phyloP scores from a whole-genome alignment of 305 asterid genomes.

The Lippia alba region DNA sequence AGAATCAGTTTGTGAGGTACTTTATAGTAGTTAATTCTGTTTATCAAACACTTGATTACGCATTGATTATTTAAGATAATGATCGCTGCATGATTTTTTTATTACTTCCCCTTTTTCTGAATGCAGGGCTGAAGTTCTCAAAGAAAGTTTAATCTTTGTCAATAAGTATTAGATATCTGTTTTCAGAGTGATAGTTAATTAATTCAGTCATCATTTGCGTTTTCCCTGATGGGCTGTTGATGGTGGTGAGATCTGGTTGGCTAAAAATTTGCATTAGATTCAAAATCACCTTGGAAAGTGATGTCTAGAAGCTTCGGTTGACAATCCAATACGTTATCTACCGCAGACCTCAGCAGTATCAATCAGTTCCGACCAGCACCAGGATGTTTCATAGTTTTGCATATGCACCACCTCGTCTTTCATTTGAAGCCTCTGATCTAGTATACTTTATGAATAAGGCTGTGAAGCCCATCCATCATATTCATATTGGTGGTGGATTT shows the following conservation, averaged over 20 bases:
- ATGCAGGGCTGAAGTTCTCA: slow-evolving; percentile 53
- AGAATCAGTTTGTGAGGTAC: slow-evolving; percentile 55
- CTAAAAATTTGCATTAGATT: slow-evolving; percentile 42
- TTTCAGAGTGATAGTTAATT: slow-evolving; percentile 41
- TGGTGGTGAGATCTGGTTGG: slow-evolving; percentile 43
- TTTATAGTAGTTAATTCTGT: slow-evolving; percentile 13
- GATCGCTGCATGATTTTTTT: slow-evolving; percentile 16
- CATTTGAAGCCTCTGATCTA: slow-evolving; percentile 42
- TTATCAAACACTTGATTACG: neutral
- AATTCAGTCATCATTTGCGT: slow-evolving; percentile 32
- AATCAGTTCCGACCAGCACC: slow-evolving; percentile 41
- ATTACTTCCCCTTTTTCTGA: slow-evolving; percentile 10
- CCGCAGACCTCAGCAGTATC: slow-evolving; percentile 34
- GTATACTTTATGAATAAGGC: slow-evolving; percentile 60
- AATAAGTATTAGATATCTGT: slow-evolving; percentile 47
- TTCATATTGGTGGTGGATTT: slow-evolving; percentile 53
- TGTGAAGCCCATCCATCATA: slow-evolving; percentile 55
- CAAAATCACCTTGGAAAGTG: slow-evolving; percentile 33
- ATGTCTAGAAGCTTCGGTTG: slow-evolving; percentile 45
- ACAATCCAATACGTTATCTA: slow-evolving; percentile 40
- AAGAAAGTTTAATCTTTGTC: slow-evolving; percentile 39
- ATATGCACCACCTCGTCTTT: slow-evolving; percentile 39
- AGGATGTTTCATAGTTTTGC: slow-evolving; percentile 56
- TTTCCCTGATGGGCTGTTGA: slow-evolving; percentile 42
- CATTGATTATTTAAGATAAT: neutral